These are phyloP conservation scores for Gossypium aridum DNA, from an alignment of 441 rosid species.

Conservation along the genomic window DNA sequence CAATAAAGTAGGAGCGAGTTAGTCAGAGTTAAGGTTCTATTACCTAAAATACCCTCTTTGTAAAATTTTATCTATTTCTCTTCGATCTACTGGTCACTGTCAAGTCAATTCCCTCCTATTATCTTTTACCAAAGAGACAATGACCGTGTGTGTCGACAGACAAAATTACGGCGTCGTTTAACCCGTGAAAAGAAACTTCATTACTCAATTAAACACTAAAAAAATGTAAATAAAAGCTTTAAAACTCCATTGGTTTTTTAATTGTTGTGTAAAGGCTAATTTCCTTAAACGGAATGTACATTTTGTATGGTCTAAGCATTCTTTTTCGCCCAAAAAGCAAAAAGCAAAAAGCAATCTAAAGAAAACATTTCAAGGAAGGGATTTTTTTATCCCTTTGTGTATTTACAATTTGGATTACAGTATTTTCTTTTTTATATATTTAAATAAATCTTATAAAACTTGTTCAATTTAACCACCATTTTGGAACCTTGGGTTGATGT, in stretches of 20 bases:
- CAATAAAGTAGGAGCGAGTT: background rate
- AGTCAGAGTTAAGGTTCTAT: background rate
- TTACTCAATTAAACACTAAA: background rate
- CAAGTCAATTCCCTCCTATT: background rate
- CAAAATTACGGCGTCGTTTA: conserved; percentile 2
- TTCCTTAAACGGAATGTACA: background rate
- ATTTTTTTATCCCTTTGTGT: background rate
- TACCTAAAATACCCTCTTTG: conserved; percentile 1
- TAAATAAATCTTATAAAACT: background rate
- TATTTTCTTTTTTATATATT: too few species aligned
- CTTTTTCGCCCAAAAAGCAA: background rate
- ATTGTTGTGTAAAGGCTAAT: background rate
- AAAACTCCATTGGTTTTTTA: background rate
- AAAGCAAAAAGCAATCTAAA: background rate
- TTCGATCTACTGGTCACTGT: background rate
- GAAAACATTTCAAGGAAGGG: background rate
- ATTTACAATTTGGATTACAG: background rate
- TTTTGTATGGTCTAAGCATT: background rate
- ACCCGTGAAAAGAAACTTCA: background rate
- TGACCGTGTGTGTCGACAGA: background rate
- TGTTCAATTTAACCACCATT: background rate
- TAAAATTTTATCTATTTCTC: background rate
- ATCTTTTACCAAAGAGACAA: background rate
- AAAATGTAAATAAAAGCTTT: background rate
- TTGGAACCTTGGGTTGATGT: background rate